Percentiles rank a stretch among this genome's conserved stretches.
Conservation (phyloP, 2,329 filamentous ascomycete genomes). For the Canariomyces notabilis region DNA sequence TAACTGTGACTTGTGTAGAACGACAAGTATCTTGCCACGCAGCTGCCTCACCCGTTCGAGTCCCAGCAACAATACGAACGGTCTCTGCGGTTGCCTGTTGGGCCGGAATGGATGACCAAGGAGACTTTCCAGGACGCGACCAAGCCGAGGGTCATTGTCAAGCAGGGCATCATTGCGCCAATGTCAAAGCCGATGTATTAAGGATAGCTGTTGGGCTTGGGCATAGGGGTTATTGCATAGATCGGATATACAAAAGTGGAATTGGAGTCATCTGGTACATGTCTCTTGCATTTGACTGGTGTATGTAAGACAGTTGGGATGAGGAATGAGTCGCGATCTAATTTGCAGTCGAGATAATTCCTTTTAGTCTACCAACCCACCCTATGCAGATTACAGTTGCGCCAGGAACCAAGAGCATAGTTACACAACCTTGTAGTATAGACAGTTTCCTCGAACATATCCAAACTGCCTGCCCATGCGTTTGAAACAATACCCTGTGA, state of each 20-base stretch:
- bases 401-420: slow-evolving; percentile 4
- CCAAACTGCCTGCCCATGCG: not conserved
- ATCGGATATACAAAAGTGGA: slow-evolving; percentile 10
- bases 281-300: too few relatives aligned
- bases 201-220: not conserved
- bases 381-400: too few relatives aligned
- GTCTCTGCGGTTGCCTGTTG: slow-evolving; percentile 77
- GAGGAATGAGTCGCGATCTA: not conserved
- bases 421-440: not conserved
- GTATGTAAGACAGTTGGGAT: too few relatives aligned
- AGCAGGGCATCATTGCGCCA: slow-evolving; percentile 83
- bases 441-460: not conserved
- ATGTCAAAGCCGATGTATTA: slow-evolving; percentile 66
- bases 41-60: slow-evolving; percentile 87
- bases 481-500: not conserved
- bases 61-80: slow-evolving; percentile 84
- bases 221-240: not conserved
- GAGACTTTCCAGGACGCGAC: slow-evolving; percentile 84
- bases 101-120: slow-evolving; percentile 96
- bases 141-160: slow-evolving; percentile 84
- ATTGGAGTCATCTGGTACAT: not conserved
- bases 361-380: slow-evolving; percentile 3
- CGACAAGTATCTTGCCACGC: slow-evolving; percentile 76
- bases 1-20: slow-evolving; percentile 48
- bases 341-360: not conserved